Conservation (phyloP, 768 basidiomycete genomes). For the Xerocomus potaroensis region DNA sequence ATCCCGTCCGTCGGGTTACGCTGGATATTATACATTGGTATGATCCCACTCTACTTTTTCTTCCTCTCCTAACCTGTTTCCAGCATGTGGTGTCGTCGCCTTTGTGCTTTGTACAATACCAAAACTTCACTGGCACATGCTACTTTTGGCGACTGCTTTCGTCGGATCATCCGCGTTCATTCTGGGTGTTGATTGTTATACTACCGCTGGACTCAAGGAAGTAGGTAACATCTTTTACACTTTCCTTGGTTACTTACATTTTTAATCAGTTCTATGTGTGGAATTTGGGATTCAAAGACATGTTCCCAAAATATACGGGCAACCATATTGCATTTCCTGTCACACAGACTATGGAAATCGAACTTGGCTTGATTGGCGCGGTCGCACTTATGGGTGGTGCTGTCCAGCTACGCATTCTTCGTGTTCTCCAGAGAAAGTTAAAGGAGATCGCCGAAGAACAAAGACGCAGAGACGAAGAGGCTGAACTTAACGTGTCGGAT, state of each 20-base stretch:
- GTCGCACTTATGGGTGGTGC: constrained; percentile 83
- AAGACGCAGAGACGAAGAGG: constrained; percentile 65
- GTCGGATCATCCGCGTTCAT: constrained; percentile 91
- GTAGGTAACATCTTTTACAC: constrained; percentile 35
- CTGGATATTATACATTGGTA: constrained; percentile 89
- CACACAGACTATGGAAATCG: constrained; percentile 88
- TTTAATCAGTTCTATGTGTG: constrained; percentile 81
- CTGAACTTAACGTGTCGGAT: constrained; percentile 69
- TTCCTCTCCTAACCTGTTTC: constrained; percentile 12
- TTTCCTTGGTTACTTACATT: constrained; percentile 10
- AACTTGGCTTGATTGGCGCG: constrained; percentile 83
- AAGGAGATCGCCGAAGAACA: constrained; percentile 76
- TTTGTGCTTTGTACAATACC: constrained; percentile 84
- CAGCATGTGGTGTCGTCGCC: constrained; percentile 69
- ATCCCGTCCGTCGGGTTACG: constrained; percentile 73
- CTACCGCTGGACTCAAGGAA: constrained; percentile 90
- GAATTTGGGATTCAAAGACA: constrained; percentile 80
- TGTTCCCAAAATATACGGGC: constrained; percentile 74
- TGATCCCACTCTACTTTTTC: constrained; percentile 17
- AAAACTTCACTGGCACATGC: constrained; percentile 80
- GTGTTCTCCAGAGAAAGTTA: constrained; percentile 73
- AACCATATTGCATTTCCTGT: constrained; percentile 76
- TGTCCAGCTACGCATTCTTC: constrained; percentile 84
- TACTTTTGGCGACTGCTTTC: constrained; percentile 82
- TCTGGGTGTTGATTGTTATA: constrained; percentile 91